phyloP scores from a whole-genome alignment of 2,329 filamentous ascomycete species.

The Delphinella strobiligena region DNA sequence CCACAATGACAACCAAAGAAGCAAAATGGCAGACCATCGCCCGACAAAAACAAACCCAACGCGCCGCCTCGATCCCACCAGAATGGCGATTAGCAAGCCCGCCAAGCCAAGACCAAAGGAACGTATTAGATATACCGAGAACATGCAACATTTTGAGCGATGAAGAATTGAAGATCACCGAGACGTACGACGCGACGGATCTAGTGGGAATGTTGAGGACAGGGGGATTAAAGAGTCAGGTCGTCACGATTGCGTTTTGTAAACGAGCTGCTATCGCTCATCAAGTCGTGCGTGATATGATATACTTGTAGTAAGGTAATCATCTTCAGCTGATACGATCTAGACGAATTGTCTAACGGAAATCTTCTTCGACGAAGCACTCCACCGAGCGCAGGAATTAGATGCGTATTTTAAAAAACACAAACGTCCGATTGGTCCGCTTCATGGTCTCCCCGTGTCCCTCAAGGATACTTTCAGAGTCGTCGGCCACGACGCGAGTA shows the following conservation, averaged over 20 bases:
- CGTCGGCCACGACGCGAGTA: slow-evolving; percentile 23
- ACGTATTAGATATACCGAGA: slow-evolving; percentile 35
- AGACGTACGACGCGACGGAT: slow-evolving; percentile 33
- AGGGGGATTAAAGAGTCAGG: slow-evolving; percentile 16
- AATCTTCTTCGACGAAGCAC: slow-evolving; percentile 32
- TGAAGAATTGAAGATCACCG: slow-evolving; percentile 41
- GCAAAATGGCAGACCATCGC: slow-evolving; percentile 28
- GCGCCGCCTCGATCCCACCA: slow-evolving; percentile 27
- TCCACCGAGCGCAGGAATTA: slow-evolving; percentile 14
- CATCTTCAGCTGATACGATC: not conserved
- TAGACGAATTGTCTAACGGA: slow-evolving; percentile 19
- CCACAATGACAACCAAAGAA: slow-evolving; percentile 19
- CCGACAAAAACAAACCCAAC: slow-evolving; percentile 30
- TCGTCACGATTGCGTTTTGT: slow-evolving; percentile 27
- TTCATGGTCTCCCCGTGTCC: slow-evolving; percentile 43
- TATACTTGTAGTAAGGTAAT: not conserved
- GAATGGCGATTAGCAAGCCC: slow-evolving; percentile 29
- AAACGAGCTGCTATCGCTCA: slow-evolving; percentile 23
- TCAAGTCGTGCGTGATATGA: slow-evolving; percentile 12
- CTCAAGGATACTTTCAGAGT: slow-evolving; percentile 40
- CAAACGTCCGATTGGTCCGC: slow-evolving; percentile 13
- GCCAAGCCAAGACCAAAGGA: slow-evolving; percentile 15
- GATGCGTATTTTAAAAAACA: slow-evolving; percentile 13
- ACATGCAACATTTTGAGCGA: slow-evolving; percentile 36
- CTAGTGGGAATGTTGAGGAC: slow-evolving; percentile 23